Conservation (phyloP, 345 rosid species). For the Viola odorata region DNA sequence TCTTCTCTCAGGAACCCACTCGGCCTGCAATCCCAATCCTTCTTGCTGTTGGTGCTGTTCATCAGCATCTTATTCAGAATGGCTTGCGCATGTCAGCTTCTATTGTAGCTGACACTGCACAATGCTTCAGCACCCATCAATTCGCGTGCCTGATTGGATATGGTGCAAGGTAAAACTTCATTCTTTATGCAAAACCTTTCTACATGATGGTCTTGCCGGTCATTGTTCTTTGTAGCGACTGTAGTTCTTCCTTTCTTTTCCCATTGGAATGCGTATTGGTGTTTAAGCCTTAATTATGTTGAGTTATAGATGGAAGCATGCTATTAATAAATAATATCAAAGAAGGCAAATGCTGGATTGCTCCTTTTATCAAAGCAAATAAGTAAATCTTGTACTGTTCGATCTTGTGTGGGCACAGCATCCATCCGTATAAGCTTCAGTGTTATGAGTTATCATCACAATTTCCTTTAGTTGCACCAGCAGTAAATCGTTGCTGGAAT, state of each 20-base stretch:
- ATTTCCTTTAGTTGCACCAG: too few species aligned
- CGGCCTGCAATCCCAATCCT: conserved; percentile 90
- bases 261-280: too few species aligned
- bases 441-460: not conserved
- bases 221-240: not conserved
- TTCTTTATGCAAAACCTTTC: conserved; percentile 5
- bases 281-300: too few species aligned
- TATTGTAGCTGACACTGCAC: conserved; percentile 90
- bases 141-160: conserved; percentile 97
- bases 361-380: not conserved
- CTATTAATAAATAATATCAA: too few species aligned
- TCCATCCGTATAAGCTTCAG: not conserved
- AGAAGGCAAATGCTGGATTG: too few species aligned
- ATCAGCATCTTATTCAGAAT: conserved; percentile 98
- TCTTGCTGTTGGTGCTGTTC: conserved; percentile 96
- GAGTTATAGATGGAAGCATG: too few species aligned
- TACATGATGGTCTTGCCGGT: not conserved
- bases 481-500: too few species aligned
- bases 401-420: not conserved
- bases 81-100: conserved; percentile 94
- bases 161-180: conserved; percentile 77
- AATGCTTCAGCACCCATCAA: conserved; percentile 98
- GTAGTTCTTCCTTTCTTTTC: too few species aligned
- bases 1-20: conserved; percentile 68
- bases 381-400: not conserved